Conservation (phyloP, 441 rosid genomes). For the Macaranga tanarius region DNA sequence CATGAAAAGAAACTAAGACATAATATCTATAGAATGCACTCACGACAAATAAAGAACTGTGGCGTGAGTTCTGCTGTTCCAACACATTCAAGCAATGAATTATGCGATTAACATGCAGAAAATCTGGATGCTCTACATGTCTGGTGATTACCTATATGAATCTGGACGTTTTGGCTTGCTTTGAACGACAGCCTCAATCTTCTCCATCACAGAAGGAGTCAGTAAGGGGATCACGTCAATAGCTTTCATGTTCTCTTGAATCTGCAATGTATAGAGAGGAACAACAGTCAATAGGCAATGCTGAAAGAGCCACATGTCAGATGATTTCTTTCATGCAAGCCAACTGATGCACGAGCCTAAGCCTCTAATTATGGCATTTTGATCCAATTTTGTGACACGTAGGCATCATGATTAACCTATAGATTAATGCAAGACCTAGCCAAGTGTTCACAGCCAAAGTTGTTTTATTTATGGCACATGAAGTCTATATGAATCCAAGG, state of each 20-base stretch:
- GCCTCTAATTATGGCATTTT: too few relatives aligned
- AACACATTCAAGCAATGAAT: neutral
- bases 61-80: neutral
- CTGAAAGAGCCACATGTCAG: neutral
- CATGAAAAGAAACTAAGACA: neutral
- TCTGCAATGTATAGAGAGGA: constrained; percentile 37
- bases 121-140: neutral
- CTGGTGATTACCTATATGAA: constrained; percentile 56
- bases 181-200: constrained; percentile 76
- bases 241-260: constrained; percentile 96
- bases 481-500: neutral
- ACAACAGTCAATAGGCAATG: neutral
- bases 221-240: constrained; percentile 74
- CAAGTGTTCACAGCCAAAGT: neutral
- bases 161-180: constrained; percentile 89
- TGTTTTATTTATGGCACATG: neutral
- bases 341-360: too few relatives aligned
- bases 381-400: too few relatives aligned
- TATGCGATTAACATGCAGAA: neutral
- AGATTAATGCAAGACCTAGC: neutral
- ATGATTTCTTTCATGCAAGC: too few relatives aligned
- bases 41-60: neutral
- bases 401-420: neutral
- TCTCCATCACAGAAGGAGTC: constrained; percentile 83
- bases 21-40: neutral